These are phyloP conservation scores for Pythium angustatum DNA, from an alignment of 352 stramenopile genomes.

Conservation along the genomic window DNA sequence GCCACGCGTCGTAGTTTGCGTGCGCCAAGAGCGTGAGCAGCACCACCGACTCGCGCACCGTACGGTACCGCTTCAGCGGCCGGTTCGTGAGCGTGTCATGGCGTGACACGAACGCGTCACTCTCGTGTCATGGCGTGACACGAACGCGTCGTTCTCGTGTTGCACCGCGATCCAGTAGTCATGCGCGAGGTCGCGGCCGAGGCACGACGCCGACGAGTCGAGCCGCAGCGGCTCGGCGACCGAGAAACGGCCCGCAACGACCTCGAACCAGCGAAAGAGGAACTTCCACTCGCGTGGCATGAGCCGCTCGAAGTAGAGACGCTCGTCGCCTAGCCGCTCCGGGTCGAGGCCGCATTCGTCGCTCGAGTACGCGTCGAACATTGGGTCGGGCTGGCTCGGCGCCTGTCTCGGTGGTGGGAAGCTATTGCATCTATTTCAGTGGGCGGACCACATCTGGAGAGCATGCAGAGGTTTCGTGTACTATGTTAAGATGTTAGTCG, in stretches of 20 bases:
- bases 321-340: not conserved
- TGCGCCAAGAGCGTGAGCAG: slow-evolving; percentile 8
- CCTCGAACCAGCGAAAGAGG: slow-evolving; percentile 14
- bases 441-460: not conserved
- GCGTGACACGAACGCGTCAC: not conserved
- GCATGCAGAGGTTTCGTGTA: not conserved
- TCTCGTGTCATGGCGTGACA: slow-evolving; percentile 10
- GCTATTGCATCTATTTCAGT: slow-evolving; percentile 7
- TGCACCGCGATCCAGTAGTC: slow-evolving; percentile 21
- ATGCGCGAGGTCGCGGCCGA: slow-evolving; percentile 6
- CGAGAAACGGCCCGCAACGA: not conserved
- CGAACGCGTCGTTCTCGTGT: not conserved
- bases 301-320: slow-evolving; percentile 5
- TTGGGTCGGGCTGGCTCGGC: not conserved
- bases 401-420: too few relatives aligned
- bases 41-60: slow-evolving; percentile 2
- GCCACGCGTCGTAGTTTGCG: slow-evolving; percentile 8
- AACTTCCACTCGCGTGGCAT: slow-evolving; percentile 2
- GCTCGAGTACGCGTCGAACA: slow-evolving; percentile 1
- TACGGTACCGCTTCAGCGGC: not conserved
- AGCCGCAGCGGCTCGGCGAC: slow-evolving; percentile 10
- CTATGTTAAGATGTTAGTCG: not conserved
- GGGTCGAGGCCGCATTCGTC: not conserved
- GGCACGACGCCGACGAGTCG: not conserved
- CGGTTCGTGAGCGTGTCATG: slow-evolving; percentile 2